Evolutionary conservation across 2,329 filamentous ascomycete species (phyloP).

Genomic region (Sclerotinia spermophila): DNA sequence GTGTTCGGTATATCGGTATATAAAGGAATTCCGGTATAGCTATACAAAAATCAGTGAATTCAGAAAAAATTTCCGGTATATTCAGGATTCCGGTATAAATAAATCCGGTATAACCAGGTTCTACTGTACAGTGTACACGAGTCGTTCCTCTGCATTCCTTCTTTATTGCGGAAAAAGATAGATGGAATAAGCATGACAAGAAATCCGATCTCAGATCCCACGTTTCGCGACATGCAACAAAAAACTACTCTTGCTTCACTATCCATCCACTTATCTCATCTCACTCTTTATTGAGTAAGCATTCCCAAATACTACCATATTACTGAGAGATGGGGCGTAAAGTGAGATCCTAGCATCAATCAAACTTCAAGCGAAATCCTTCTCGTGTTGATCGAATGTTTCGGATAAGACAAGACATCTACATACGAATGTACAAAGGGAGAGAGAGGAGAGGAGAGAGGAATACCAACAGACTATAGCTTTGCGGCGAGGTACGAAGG

Average conservation of each 20-base stretch:
- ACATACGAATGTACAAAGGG: slow-evolving; percentile 4
- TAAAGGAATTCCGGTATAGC: too few relatives aligned
- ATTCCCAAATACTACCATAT: background rate
- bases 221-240: slow-evolving; percentile 15
- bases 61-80: too few relatives aligned
- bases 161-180: background rate
- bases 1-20: too few relatives aligned
- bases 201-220: slow-evolving; percentile 15
- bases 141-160: background rate
- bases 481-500: slow-evolving; percentile 7
- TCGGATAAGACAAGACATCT: slow-evolving; percentile 8
- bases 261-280: background rate
- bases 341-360: background rate
- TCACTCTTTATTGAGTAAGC: background rate
- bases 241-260: background rate
- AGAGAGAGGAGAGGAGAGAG: too few relatives aligned
- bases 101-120: too few relatives aligned
- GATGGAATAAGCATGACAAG: background rate
- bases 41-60: too few relatives aligned
- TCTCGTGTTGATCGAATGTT: slow-evolving; percentile 5
- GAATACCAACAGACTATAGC: background rate
- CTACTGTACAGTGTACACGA: background rate
- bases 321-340: background rate
- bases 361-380: slow-evolving; percentile 7
- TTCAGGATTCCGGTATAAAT: too few relatives aligned